Base-by-base conservation (phyloP, 1,139 yeast species). In the Komagataea norvegica region DNA sequence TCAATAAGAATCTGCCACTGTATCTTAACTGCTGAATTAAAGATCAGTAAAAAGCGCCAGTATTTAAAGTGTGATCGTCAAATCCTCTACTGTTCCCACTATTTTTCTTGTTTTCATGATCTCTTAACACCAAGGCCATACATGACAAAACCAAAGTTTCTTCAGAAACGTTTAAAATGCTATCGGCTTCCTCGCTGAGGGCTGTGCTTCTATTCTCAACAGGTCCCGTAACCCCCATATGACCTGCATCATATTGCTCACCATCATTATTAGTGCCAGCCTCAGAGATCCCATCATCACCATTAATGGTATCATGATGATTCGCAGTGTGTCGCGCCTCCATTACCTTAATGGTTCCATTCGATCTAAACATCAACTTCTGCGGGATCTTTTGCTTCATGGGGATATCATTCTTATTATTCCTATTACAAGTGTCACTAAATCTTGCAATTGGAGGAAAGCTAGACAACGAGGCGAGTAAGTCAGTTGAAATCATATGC, bases 81-180 rank as follows among this genome's bases (percentile, higher is more conserved):
- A 45, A 48, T 13, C 43, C 46, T 37, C 52, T 48, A 6, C 43
- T 37, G 24, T 37, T 40, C 2, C 52, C 54, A 39, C 40, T 43
- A 10, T 41, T 45, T 36, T 50, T 51, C 31, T 43, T 40, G 2
- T 23, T 13, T 21, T 48, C 52, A 32, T 47, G 54, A 33, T 52
- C 56, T 19, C 52, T 62, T 18, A 62, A 40, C 3, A 61, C 52
- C 54, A 63, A 44, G 8, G 63, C 50, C 64, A 62, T 61, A 41
- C 65, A 60, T 1, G 61, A 54, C 21, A 60, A 36, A 6, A 59
- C 57, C 34, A 57, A 47, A 2, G 64, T 54, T 28, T 49, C 47
- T 46, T 56, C 55, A 1, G 65, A 58, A 8, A 61, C 48, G 21
- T 49, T 48, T n/a, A 42, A 17, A 3, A 54, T 41, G 8, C 55